Conservation (phyloP, 2,329 filamentous ascomycete genomes). For the Diaporthe longicolla region DNA sequence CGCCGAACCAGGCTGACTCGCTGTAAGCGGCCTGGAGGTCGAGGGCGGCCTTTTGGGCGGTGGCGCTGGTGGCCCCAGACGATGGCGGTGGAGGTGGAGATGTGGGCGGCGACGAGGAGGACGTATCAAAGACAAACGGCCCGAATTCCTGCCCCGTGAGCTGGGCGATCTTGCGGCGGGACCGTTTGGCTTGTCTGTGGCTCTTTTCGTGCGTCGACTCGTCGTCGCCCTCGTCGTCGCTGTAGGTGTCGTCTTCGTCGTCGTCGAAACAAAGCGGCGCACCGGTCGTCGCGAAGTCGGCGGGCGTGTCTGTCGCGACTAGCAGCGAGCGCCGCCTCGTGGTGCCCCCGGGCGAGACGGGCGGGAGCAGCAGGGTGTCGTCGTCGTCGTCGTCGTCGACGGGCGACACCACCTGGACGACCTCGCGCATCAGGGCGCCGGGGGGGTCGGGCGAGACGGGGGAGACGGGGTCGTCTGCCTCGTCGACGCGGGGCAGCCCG, state of each 20-base stretch:
- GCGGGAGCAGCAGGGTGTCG: no score
- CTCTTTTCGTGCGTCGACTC: not conserved
- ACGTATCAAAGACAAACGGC: not conserved
- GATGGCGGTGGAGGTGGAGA: no score
- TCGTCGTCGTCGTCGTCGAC: not conserved
- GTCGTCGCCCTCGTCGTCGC: constrained; percentile 4
- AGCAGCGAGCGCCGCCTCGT: not conserved
- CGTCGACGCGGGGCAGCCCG: not conserved
- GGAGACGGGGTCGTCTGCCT: not conserved
- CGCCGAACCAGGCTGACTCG: constrained; percentile 34
- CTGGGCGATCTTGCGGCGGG: constrained; percentile 11
- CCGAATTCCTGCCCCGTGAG: not conserved
- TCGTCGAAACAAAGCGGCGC: not conserved
- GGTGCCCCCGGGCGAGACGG: not conserved
- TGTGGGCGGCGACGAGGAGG: no score
- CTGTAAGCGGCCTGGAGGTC: constrained; percentile 31
- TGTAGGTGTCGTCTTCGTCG: not conserved
- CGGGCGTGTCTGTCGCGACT: constrained; percentile 1
- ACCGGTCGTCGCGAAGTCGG: not conserved
- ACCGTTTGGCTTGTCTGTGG: not conserved
- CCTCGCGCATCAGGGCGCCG: constrained; percentile 5
- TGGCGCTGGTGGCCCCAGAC: no score
- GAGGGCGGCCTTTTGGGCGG: not conserved
- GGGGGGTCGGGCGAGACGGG: not conserved
- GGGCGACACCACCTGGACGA: not conserved